A percentile compares a stretch with the other conserved stretches of the same genome.
These are phyloP conservation scores for Trichomonas vaginalis DNA, from an alignment of 208 protist species.

Conservation along the genomic window DNA sequence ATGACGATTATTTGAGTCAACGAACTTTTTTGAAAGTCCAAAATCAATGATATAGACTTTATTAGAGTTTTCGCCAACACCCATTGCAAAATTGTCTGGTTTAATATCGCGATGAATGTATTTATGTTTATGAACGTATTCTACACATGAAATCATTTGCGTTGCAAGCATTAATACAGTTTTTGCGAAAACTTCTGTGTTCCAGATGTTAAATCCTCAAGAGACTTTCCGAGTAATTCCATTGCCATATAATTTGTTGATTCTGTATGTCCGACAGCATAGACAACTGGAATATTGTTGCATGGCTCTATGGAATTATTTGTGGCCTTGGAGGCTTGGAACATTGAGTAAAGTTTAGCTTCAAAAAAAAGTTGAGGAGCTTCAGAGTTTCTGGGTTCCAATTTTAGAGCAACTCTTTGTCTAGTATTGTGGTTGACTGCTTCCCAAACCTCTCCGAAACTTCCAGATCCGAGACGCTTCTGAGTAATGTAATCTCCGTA, in stretches of 20 bases:
- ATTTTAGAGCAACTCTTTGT: slow-evolving; percentile 25
- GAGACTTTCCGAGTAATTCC: slow-evolving; percentile 82
- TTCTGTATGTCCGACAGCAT: slow-evolving; percentile 74
- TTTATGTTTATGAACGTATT: slow-evolving; percentile 81
- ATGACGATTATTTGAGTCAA: slow-evolving; percentile 88
- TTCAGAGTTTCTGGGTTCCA: slow-evolving; percentile 47
- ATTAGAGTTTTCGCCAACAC: slow-evolving; percentile 49
- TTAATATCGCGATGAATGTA: slow-evolving; percentile 88
- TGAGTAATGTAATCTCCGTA: slow-evolving; percentile 36
- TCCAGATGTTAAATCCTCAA: slow-evolving; percentile 88
- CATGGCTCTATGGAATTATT: no score
- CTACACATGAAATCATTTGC: slow-evolving; percentile 54
- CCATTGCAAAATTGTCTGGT: slow-evolving; percentile 98
- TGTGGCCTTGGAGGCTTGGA: slow-evolving; percentile 61
- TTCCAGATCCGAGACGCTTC: not conserved
- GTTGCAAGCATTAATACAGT: slow-evolving; percentile 92
- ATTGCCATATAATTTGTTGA: slow-evolving; percentile 97
- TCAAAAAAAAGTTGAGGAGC: slow-evolving; percentile 60
- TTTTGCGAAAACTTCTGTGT: slow-evolving; percentile 65
- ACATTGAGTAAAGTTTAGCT: slow-evolving; percentile 49
- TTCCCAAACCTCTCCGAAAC: slow-evolving; percentile 41
- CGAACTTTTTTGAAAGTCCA: slow-evolving; percentile 90
- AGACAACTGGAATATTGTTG: slow-evolving; percentile 59
- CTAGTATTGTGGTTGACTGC: not conserved
- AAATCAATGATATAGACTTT: slow-evolving; percentile 33